phyloP scores from a whole-genome alignment of 306 rosid genomes.

The Amphicarpaea edgeworthii region DNA sequence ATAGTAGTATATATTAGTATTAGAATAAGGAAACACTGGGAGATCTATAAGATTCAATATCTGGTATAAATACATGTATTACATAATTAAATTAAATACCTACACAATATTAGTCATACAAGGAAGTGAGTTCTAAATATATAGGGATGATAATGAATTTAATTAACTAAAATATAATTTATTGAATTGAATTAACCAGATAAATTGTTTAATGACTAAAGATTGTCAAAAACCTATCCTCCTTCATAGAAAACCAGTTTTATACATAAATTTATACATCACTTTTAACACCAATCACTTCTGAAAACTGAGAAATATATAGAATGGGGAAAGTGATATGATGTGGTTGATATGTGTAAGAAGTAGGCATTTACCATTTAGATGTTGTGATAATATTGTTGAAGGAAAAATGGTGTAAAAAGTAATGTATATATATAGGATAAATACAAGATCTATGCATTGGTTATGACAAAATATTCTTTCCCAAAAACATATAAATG shows the following conservation, averaged over 20 bases:
- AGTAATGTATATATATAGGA: background rate
- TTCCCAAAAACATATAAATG: background rate
- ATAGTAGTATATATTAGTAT: background rate
- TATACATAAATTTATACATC: background rate
- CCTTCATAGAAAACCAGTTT: background rate
- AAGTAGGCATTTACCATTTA: background rate
- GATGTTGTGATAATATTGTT: background rate
- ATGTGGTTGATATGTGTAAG: background rate
- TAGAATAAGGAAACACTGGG: background rate
- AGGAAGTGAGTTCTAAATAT: background rate
- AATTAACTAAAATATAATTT: background rate
- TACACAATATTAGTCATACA: background rate
- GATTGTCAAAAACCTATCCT: background rate
- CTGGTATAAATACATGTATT: too few species aligned
- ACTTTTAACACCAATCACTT: background rate
- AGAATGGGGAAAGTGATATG: background rate
- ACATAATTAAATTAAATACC: background rate
- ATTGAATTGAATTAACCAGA: too few species aligned
- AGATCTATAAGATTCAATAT: background rate
- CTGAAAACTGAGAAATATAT: background rate
- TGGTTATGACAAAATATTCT: background rate
- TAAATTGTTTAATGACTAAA: too few species aligned
- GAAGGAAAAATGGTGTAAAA: background rate
- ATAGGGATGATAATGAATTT: background rate
- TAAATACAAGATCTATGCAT: background rate